Conservation (phyloP, 2,329 filamentous ascomycete genomes). For the Aspergillus unguis region DNA sequence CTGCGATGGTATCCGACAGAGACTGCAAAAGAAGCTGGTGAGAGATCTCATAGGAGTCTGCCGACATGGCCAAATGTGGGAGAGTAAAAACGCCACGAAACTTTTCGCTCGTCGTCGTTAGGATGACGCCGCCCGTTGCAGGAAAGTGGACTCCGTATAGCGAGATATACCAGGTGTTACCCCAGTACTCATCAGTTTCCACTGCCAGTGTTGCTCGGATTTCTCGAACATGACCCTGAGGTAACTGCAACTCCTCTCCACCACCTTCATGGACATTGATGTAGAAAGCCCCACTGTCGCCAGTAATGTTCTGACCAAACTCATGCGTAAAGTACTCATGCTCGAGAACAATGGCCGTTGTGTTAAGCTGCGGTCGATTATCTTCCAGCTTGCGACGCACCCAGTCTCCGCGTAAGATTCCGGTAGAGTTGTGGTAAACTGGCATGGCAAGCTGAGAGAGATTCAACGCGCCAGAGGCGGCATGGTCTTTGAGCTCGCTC, state of each 20-base stretch:
- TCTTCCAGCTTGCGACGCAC: conserved; percentile 54
- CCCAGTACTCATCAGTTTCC: conserved; percentile 66
- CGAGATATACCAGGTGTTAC: conserved; percentile 74
- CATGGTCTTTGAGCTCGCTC: conserved; percentile 24
- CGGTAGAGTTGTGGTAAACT: conserved; percentile 76
- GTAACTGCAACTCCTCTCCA: conserved; percentile 36
- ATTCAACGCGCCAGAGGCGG: conserved; percentile 29
- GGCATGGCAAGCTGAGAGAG: conserved; percentile 45
- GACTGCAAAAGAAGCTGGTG: conserved; percentile 69
- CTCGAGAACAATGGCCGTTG: conserved; percentile 61
- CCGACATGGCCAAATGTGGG: conserved; percentile 71
- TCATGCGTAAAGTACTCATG: conserved; percentile 64
- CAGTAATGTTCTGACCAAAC: conserved; percentile 80
- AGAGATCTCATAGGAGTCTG: conserved; percentile 54
- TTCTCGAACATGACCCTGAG: conserved; percentile 59
- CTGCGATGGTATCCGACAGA: conserved; percentile 60
- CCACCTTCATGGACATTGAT: conserved; percentile 62
- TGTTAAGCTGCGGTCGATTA: conserved; percentile 56
- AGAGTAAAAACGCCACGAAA: conserved; percentile 87
- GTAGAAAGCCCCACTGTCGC: conserved; percentile 64
- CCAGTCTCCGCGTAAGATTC: conserved; percentile 75
- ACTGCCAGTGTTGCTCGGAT: conserved; percentile 68
- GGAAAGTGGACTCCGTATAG: conserved; percentile 85
- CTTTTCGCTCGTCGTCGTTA: conserved; percentile 91
- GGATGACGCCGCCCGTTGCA: conserved; percentile 70